Percentiles rank a stretch among this genome's conserved stretches.
Conservation (phyloP, 2,329 filamentous ascomycete species). For the Colletotrichum sp. region DNA sequence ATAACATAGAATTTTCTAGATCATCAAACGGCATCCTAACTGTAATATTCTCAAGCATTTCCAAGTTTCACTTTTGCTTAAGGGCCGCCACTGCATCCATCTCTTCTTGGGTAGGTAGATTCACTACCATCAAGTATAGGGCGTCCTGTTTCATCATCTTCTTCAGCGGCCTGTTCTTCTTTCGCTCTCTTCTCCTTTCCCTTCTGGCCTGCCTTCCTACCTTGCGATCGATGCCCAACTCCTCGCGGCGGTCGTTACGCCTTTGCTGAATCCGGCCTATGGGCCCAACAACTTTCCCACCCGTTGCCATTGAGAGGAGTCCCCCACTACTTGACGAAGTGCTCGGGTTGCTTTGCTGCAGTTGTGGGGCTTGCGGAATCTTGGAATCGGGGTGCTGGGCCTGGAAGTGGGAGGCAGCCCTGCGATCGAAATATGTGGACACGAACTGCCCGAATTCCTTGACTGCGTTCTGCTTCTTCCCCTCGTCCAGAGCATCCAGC, state of each 20-base stretch:
- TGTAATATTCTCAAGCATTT: background rate
- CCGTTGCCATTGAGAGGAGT: background rate
- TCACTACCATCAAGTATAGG: background rate
- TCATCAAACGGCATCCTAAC: background rate
- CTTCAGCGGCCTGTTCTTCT: background rate
- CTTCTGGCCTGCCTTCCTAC: background rate
- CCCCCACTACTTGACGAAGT: background rate
- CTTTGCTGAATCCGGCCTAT: background rate
- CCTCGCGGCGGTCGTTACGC: background rate
- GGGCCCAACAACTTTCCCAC: background rate
- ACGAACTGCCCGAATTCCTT: background rate
- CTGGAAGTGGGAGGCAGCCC: background rate
- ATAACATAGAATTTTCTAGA: background rate
- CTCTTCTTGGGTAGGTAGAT: background rate
- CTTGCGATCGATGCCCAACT: background rate
- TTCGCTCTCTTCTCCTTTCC: background rate
- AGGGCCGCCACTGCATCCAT: background rate
- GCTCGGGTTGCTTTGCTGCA: background rate
- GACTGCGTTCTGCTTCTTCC: background rate
- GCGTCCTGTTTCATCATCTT: background rate
- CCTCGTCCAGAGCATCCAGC: background rate
- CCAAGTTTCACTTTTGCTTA: background rate
- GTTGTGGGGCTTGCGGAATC: background rate
- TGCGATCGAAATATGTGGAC: background rate
- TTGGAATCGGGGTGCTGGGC: background rate